A percentile compares a stretch with the other conserved stretches of the same genome.
Evolutionary conservation across 1,139 yeast genomes (phyloP).

Genomic region (Yamadazyma blattariae): DNA sequence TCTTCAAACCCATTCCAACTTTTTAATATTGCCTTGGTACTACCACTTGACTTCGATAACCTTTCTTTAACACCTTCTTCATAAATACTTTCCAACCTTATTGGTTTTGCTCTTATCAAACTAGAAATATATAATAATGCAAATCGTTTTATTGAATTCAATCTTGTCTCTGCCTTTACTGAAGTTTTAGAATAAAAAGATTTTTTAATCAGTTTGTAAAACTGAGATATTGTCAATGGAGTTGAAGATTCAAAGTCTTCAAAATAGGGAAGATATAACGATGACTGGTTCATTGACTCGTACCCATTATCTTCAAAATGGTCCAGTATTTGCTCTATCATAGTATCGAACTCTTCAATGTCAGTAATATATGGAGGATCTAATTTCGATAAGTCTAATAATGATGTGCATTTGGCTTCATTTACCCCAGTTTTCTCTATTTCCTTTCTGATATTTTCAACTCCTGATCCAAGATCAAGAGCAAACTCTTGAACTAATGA

Average conservation of each 20-base stretch:
- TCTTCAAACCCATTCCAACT: conserved; percentile 24
- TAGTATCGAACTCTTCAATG: conserved; percentile 44
- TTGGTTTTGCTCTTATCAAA: conserved; percentile 21
- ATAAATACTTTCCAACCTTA: conserved; percentile 10
- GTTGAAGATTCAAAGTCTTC: no score
- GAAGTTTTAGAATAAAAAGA: conserved; percentile 9
- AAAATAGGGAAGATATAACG: conserved; percentile 1
- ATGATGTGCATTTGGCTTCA: conserved; percentile 8
- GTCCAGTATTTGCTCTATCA: conserved; percentile 46
- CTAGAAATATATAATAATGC: conserved; percentile 24
- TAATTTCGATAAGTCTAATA: conserved; percentile 9
- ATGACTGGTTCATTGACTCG: no score
- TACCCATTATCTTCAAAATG: conserved; percentile 32
- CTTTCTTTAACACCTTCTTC: conserved; percentile 11
- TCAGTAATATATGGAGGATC: conserved; percentile 20
- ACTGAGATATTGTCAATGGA: no score
- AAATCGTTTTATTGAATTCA: conserved; percentile 14
- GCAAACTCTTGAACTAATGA: conserved; percentile 29
- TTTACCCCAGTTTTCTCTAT: neutral
- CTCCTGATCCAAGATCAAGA: conserved; percentile 26
- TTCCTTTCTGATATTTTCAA: no score
- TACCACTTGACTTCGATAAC: conserved; percentile 15
- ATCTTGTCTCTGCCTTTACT: conserved; percentile 14
- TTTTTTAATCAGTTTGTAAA: conserved; percentile 8
- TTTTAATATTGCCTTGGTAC: conserved; percentile 21